Base-by-base conservation (phyloP, 371 early-diverging fungal genomes). In the Rhizomucor pusillus region DNA sequence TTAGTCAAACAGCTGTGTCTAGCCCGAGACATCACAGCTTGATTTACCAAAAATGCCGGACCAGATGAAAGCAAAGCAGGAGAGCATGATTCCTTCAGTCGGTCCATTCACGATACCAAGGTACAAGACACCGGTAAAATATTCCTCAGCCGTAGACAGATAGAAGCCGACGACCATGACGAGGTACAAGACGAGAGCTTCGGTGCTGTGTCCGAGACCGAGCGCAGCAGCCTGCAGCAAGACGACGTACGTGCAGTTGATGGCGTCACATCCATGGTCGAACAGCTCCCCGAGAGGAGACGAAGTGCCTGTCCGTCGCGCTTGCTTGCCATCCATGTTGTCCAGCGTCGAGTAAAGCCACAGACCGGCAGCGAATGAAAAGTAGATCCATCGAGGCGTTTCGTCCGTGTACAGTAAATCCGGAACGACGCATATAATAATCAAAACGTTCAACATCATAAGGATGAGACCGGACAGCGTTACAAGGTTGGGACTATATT, bases 251-350 rank as follows among this genome's bases (percentile, higher is more conserved):
- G 90, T 82, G 74, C 91, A 91, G 75, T 95, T 94, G 45, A 95
- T 73, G 13, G 96, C 93, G 63, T 95, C 96, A 64, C 93, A 91
- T 7, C 96, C 96, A 60, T 90, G 89, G 59, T 90, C 92, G 69
- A 92, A 96, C 24, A 99, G 78, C 74, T 98, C 97, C 20, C 99
- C 99, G 22, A 98, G 80, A 5, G 98, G 94, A n/a, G 92, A 91
- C 2, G 90, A 88, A 3, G 92, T 77, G n/a, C 90, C 88, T 18
- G 97, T 97, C 52, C 92, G 78, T 50, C 99, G 52, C 29, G 62
- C 62, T 48, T 62, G 99, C 75, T 93, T 92, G 43, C 99, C 99
- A 71, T 99, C 99, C 24, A 99, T 90, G 58, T 92, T 93, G 77
- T 99, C 99, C 63, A 97, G 89, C 16, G 96, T 93, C 52, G 92